Percentiles rank a stretch among this genome's conserved stretches.
Conservation (phyloP, 306 rosid genomes). For the Ammopiptanthus mongolicus region DNA sequence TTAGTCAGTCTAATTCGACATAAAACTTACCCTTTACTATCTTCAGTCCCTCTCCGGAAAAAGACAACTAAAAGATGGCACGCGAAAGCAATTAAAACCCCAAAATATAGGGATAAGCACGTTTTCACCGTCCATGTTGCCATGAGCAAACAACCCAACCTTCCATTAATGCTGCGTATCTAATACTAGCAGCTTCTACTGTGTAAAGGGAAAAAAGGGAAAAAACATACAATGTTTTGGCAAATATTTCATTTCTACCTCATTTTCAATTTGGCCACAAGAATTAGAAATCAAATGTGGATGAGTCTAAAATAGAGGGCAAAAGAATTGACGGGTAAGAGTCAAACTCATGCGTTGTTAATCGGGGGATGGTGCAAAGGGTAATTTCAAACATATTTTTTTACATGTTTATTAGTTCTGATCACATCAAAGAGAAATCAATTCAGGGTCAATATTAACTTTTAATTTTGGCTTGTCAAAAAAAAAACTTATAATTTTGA, state of each 20-base stretch:
- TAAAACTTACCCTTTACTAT: too few species aligned
- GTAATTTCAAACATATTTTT: neutral
- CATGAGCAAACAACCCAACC: neutral
- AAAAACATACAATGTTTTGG: neutral
- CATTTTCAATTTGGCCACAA: neutral
- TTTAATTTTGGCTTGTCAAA: neutral
- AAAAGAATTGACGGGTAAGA: neutral
- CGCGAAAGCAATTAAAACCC: too few species aligned
- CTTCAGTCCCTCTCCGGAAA: too few species aligned
- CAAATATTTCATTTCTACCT: neutral
- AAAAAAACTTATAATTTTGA: too few species aligned
- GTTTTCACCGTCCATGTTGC: neutral
- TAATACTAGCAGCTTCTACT: neutral
- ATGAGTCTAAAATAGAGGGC: slow-evolving; percentile 14
- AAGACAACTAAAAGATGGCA: too few species aligned
- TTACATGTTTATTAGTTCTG: neutral
- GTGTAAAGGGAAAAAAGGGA: neutral
- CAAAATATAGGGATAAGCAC: neutral
- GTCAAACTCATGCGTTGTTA: slow-evolving; percentile 13
- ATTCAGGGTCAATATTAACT: neutral
- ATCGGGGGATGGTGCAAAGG: slow-evolving; percentile 10
- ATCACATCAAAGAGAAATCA: neutral
- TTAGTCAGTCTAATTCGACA: too few species aligned
- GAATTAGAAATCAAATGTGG: neutral
- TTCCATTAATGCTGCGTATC: neutral